Conservation (phyloP, 192 early-diverging fungal genomes). For the Obelidium mucronatum region DNA sequence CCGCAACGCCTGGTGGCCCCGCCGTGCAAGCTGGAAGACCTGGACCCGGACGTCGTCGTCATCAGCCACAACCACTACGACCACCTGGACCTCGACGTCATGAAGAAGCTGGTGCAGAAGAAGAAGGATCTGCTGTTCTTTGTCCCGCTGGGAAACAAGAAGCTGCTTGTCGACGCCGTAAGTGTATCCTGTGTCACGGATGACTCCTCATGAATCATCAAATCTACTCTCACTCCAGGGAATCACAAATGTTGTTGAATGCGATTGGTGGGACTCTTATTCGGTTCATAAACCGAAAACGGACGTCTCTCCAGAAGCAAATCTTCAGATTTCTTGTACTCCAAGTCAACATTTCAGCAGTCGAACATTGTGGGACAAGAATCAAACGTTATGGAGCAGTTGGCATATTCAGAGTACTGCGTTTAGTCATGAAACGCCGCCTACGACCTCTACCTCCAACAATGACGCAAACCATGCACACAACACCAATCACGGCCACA, state of each 20-base stretch:
- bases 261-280: slow-evolving; percentile 81
- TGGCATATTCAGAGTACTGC: slow-evolving; percentile 61
- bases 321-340: slow-evolving; percentile 55
- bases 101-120: slow-evolving; percentile 56
- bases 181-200: not conserved
- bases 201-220: not conserved
- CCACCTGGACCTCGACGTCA: slow-evolving; percentile 76
- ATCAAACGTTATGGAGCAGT: slow-evolving; percentile 80
- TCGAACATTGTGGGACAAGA: slow-evolving; percentile 69
- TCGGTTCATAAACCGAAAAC: slow-evolving; percentile 29
- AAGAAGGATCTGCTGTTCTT: slow-evolving; percentile 61
- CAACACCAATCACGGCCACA: not conserved
- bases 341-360: slow-evolving; percentile 78
- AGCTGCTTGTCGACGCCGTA: slow-evolving; percentile 52
- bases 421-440: no score
- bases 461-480: not conserved
- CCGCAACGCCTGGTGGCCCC: slow-evolving; percentile 68
- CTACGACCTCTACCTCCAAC: no score
- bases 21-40: slow-evolving; percentile 65
- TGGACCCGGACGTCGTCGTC: slow-evolving; percentile 77
- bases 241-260: slow-evolving; percentile 62
- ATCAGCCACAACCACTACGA: slow-evolving; percentile 91
- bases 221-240: not conserved
- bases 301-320: slow-evolving; percentile 16
- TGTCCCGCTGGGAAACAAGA: slow-evolving; percentile 78